Percentiles rank a stretch among this genome's conserved stretches.
These are phyloP conservation scores for Kwoniella mangroviensis DNA, from an alignment of 768 basidiomycete species.

Conservation along the genomic window DNA sequence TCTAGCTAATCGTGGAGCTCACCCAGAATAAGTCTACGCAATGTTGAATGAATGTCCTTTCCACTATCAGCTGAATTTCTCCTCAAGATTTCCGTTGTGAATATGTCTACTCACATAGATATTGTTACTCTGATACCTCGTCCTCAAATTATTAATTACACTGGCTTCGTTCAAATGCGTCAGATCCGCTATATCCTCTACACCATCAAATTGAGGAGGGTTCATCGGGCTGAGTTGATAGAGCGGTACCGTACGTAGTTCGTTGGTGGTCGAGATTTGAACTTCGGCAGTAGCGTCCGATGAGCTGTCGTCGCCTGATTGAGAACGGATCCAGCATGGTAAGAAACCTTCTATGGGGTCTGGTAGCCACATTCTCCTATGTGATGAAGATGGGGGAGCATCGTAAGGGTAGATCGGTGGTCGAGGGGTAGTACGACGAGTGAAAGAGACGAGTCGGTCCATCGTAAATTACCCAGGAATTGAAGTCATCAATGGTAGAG, in stretches of 20 bases:
- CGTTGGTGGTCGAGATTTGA: constrained; percentile 79
- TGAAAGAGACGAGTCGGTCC: constrained; percentile 12
- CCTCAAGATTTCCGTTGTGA: not conserved
- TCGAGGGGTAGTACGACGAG: constrained; percentile 14
- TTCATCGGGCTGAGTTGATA: constrained; percentile 93
- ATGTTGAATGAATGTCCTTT: constrained; percentile 6
- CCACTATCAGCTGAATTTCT: not conserved
- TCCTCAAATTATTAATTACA: constrained; percentile 94
- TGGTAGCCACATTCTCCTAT: constrained; percentile 86
- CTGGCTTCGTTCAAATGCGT: constrained; percentile 98
- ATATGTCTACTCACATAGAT: constrained; percentile 45
- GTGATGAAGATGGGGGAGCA: constrained; percentile 18
- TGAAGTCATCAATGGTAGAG: not conserved
- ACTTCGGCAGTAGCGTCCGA: constrained; percentile 67
- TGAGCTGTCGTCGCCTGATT: constrained; percentile 66
- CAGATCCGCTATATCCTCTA: constrained; percentile 96
- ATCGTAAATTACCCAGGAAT: not conserved
- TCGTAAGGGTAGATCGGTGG: constrained; percentile 13
- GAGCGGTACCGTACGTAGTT: constrained; percentile 73
- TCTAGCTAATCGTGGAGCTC: not conserved
- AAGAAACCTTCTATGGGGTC: constrained; percentile 91
- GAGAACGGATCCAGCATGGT: constrained; percentile 85
- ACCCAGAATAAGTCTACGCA: constrained; percentile 48
- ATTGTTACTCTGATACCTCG: constrained; percentile 78
- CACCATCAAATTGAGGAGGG: constrained; percentile 96